phyloP scores from a whole-genome alignment of 805 yeast genomes.

The Candida hungchunana region DNA sequence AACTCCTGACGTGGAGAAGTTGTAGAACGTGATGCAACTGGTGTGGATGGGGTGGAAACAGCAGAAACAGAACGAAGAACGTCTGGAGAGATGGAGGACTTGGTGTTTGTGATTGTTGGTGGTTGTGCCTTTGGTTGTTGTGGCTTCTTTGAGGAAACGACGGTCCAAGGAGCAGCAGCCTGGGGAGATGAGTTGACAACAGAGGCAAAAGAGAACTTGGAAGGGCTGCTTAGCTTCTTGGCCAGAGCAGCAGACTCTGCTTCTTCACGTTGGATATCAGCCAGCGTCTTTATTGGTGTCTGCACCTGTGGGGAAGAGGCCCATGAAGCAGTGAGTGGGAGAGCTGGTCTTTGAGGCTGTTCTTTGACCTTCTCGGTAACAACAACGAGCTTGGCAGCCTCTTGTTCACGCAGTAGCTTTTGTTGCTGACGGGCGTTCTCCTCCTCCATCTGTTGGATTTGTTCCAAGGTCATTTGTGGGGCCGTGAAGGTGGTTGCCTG shows the following conservation, averaged over 20 bases:
- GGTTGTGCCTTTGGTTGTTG: slow-evolving; percentile 8
- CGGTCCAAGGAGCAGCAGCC: slow-evolving; percentile 36
- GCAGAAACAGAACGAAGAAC: slow-evolving; percentile 36
- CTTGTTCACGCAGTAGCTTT: slow-evolving; percentile 29
- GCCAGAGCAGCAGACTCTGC: slow-evolving; percentile 31
- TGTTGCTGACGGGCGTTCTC: slow-evolving; percentile 40
- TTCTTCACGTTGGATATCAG: slow-evolving; percentile 62
- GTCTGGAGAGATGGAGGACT: slow-evolving; percentile 28
- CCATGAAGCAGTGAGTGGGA: slow-evolving; percentile 37
- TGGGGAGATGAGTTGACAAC: slow-evolving; percentile 16
- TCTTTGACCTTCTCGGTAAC: slow-evolving; percentile 16
- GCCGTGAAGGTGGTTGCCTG: slow-evolving; percentile 19
- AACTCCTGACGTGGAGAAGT: slow-evolving; percentile 55
- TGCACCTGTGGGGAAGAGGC: slow-evolving; percentile 25
- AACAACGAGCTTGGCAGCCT: slow-evolving; percentile 23
- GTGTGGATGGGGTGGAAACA: slow-evolving; percentile 11
- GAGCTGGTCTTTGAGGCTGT: slow-evolving; percentile 14
- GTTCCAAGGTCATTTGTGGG: slow-evolving; percentile 45
- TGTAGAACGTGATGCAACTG: slow-evolving; percentile 5
- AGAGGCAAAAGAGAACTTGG: slow-evolving; percentile 23
- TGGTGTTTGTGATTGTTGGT: slow-evolving; percentile 14
- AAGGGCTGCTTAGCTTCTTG: slow-evolving; percentile 1
- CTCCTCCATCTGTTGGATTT: slow-evolving; percentile 45
- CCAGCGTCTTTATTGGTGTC: slow-evolving; percentile 45
- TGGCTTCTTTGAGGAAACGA: slow-evolving; percentile 26